phyloP scores from a whole-genome alignment of 2,329 filamentous ascomycete genomes.

The Paecilomyces sp. region DNA sequence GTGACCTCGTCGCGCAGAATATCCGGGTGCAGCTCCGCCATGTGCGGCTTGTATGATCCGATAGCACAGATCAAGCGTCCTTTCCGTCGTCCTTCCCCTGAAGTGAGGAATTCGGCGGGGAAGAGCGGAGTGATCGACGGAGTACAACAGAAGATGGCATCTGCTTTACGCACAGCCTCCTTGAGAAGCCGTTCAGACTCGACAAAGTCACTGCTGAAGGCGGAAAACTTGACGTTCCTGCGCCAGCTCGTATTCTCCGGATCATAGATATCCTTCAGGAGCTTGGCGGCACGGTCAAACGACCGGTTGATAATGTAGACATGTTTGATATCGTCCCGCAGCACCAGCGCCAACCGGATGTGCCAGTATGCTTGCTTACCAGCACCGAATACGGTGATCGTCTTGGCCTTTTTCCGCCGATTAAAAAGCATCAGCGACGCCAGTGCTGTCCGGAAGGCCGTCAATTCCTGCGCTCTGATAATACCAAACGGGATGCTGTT shows the following conservation, averaged over 20 bases:
- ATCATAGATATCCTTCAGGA: conserved; percentile 50
- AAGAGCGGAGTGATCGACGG: conserved; percentile 70
- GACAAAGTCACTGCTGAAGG: conserved; percentile 62
- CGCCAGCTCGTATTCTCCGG: conserved; percentile 54
- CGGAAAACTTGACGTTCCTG: conserved; percentile 59
- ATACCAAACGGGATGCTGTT: conserved; percentile 53
- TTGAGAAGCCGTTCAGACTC: conserved; percentile 63
- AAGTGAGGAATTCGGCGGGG: conserved; percentile 64
- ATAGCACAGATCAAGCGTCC: conserved; percentile 38
- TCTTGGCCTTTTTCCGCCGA: conserved; percentile 62
- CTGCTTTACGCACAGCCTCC: conserved; percentile 60
- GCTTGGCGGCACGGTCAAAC: conserved; percentile 36
- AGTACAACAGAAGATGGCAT: conserved; percentile 85
- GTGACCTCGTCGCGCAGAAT: conserved; percentile 60
- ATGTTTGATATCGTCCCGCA: conserved; percentile 63
- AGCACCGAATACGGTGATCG: conserved; percentile 76
- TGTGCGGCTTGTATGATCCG: conserved; percentile 55
- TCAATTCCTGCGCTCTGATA: conserved; percentile 61
- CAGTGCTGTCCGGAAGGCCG: conserved; percentile 62
- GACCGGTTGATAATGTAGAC: conserved; percentile 76
- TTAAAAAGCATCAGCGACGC: conserved; percentile 55
- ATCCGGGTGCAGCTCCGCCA: conserved; percentile 77
- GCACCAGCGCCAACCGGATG: conserved; percentile 70
- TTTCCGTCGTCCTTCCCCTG: conserved; percentile 38
- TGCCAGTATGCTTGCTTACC: conserved; percentile 95